Evolutionary conservation across 257 asterid species (phyloP), one percentile per base, ranked within the genome.

Genomic region (Nicotiana benthamiana): DNA sequence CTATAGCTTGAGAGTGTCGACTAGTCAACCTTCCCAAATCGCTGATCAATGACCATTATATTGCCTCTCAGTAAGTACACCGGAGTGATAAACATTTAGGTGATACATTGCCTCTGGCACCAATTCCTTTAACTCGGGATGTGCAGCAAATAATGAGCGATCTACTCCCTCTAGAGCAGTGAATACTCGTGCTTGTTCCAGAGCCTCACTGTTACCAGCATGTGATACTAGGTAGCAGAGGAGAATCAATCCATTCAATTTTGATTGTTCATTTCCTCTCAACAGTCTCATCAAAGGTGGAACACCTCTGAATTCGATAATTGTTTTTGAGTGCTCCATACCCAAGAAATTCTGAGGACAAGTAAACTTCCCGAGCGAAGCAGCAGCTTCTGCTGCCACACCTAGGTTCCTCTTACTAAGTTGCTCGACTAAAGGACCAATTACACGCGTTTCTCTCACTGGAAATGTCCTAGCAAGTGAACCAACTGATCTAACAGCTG

Each of bases 381-480:
- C 36, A 7, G 94, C 94, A 56, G 97, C 97, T 81, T 92, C 94
- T 34, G 86, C 82, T 6, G 90, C 92, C 54, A 92, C 94, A 8
- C 86, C 95, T 4, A 79, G 86, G 61, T 86, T 85, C 86, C 86
- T 77, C 51, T 92, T 88, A 67, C 93, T 70, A 13, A 93, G 94
- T 62, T 84, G 90, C 81, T 86, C 89, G 1, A 90, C 93, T 54
- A 93, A 74, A 0, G 92, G 92, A 9, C 87, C 86, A 24, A 93
- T 79, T 1, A 93, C 91, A 89, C 96, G 85, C 0, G 94, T 87
- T 61, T 93, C 98, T 57, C 97, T 80, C 0, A 95, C 97, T 0
- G 98, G 97, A 81, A 93, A 93, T 0, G 97, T 92, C 82, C 97
- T 84, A 2, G 98, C 94, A 75, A 93, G 83, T 15, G 84, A 92